Evolutionary conservation across 176 grass and related monocot genomes (phyloP), one percentile per base, ranked within the genome.

Genomic region (Olyra latifolia): DNA sequence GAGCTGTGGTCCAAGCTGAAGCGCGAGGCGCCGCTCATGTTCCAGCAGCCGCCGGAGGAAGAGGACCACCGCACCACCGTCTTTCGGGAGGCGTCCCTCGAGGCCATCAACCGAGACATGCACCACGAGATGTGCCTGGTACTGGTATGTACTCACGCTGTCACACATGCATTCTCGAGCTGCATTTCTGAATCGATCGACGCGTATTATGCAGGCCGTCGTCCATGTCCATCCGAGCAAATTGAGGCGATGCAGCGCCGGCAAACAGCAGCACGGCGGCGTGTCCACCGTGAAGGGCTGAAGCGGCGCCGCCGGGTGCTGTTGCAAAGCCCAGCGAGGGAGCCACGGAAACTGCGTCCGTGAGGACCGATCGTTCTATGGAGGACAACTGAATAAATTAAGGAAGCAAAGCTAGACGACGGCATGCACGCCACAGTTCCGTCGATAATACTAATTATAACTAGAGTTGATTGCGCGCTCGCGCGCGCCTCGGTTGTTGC

Each of bases 61-160:
- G 14, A 1, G 43, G 29, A 64, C 29, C 48, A 76, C 16, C 41
- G 46, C 55, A 15, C 74, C 22, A 22, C 74, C 56, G 23, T 62
- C 41, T 20, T 35, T 15, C 22, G 24, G 6, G 56, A 76, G 14
- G 74, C 74, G 8, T 76, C 74, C 0, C n/a, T 76, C 15, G 40
- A 76, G 1, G 56, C 41, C 74, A 76, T 76, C 74, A 46, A 62
- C 41, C 74, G 74, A 12, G 74, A 56, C 0, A 76, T 76, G 56
- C 56, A 76, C 74, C 14, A 76, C 40, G 74, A 62, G 13, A 62
- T 76, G 15, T 76, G 62, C 24, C 74, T 76, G 40, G 55, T 76
- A 27, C n/a, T n/a, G n/a, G n/a, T n/a, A n/a, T n/a, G 22, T 75
- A 13, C 5, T n/a, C 16, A 47, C 12, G 8, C 42, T n/a, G n/a